These are phyloP conservation scores for Camellia japonica DNA, from an alignment of 148 eudicot species.

Conservation along the genomic window DNA sequence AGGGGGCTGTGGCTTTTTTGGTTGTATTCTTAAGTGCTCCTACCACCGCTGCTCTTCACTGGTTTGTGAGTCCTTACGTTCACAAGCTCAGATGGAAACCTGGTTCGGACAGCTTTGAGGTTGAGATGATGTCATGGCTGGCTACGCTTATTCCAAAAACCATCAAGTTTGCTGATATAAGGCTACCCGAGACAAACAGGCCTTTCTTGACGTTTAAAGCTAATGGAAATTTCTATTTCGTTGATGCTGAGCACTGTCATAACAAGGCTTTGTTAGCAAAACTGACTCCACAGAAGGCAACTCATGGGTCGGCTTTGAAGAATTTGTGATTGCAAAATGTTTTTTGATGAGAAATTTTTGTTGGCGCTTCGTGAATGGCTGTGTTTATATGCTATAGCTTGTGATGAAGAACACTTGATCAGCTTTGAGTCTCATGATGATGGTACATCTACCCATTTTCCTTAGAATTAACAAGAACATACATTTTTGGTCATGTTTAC, in stretches of 20 bases:
- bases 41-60: conserved; percentile 85
- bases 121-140: conserved; percentile 91
- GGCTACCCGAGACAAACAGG: conserved; percentile 69
- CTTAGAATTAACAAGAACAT: neutral
- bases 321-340: conserved; percentile 44
- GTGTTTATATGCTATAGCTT: neutral
- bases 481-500: conserved; percentile 12
- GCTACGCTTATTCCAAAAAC: conserved; percentile 61
- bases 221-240: conserved; percentile 61
- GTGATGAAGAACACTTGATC: neutral
- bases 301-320: conserved; percentile 68
- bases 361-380: neutral
- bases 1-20: conserved; percentile 89
- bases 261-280: conserved; percentile 90
- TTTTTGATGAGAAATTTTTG: neutral
- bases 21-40: conserved; percentile 91
- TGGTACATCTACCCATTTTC: neutral
- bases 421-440: conserved; percentile 10
- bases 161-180: conserved; percentile 72
- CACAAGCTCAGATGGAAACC: conserved; percentile 93
- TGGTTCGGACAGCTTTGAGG: conserved; percentile 89
- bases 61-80: conserved; percentile 96
- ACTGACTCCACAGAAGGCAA: conserved; percentile 59
- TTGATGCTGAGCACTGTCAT: conserved; percentile 77
- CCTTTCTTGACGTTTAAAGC: conserved; percentile 89